A percentile compares a stretch with the other conserved stretches of the same genome.
phyloP scores from a whole-genome alignment of 2,329 filamentous ascomycete genomes.

The Lachnellula hyalina region DNA sequence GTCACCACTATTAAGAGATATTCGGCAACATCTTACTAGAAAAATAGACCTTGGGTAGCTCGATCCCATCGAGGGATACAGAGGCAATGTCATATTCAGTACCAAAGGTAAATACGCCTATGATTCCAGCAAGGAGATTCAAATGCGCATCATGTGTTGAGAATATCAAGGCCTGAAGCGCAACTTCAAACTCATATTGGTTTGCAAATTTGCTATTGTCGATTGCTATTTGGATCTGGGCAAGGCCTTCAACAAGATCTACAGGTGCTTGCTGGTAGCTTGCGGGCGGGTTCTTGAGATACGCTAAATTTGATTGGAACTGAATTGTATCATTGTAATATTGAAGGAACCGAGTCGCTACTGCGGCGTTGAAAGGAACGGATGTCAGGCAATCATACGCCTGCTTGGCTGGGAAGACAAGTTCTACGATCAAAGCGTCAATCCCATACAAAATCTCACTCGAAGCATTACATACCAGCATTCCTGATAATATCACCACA shows the following conservation, averaged over 20 bases:
- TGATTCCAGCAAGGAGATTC: constrained; percentile 44
- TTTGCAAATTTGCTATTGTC: constrained; percentile 38
- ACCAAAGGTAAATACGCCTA: constrained; percentile 45
- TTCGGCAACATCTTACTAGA: constrained; percentile 8
- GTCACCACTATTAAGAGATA: background rate
- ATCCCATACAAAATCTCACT: background rate
- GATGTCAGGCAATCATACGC: constrained; percentile 39
- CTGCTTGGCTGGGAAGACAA: constrained; percentile 13
- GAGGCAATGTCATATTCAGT: constrained; percentile 49
- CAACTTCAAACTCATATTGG: constrained; percentile 51
- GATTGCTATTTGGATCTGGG: constrained; percentile 39
- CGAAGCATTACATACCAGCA: background rate
- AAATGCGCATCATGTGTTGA: constrained; percentile 61
- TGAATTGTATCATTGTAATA: constrained; percentile 40
- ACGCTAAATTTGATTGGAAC: constrained; percentile 25
- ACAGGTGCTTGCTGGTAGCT: constrained; percentile 43
- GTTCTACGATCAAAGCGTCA: background rate
- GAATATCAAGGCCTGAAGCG: constrained; percentile 45
- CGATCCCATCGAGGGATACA: constrained; percentile 50
- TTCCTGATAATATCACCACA: constrained; percentile 5
- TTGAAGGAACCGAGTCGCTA: constrained; percentile 38
- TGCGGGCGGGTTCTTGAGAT: constrained; percentile 45
- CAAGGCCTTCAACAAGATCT: constrained; percentile 42
- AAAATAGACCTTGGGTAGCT: constrained; percentile 33
- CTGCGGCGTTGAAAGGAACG: constrained; percentile 41